Evolutionary conservation across 2,329 filamentous ascomycete genomes (phyloP), one percentile per base, ranked within the genome.

Genomic region (Colletotrichum kahawae): DNA sequence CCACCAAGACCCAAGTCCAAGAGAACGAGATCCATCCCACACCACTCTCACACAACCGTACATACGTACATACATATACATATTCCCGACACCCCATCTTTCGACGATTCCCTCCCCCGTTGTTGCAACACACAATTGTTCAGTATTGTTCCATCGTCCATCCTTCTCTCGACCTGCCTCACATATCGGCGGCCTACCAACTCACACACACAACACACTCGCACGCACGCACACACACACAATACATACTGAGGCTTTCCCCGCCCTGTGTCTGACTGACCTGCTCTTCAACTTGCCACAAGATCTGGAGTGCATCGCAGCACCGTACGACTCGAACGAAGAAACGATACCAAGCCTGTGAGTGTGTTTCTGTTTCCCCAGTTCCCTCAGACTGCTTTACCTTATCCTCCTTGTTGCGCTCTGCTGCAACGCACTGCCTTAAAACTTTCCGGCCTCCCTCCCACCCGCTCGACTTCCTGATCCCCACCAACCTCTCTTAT

Each of bases 141-240:
- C 77, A 77, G 75, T 77, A 72, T 73, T 77, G 71, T 75, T 70
- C 71, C 68, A 76, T 77, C 74, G 48, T 72, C 72, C 59, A 34
- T 72, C 64, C 51, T 64, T 31, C 36, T 51, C 38, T 14, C n/a
- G 38, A 68, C 54, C 56, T 36, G n/a, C 70, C 31, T 21, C 59
- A 60, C 56, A 27, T 29, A 65, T 69, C 62, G 38, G 43, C 43
- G 43, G 63, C 66, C 68, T 54, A 34, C 51, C 62, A 29, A 51
- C 70, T 62, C 59, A 64, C 70, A 38, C 63, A 64, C 64, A 64
- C 69, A 27, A 57, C 33, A 38, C 64, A 67, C 29, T 24, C 48
- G 31, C 60, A 63, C 62, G n/a, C 65, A 31, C 59, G 10, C 54
- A 59, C 51, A 16, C 68, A 38, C 59, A 38, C 68, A 57, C 43